Base-by-base conservation (phyloP, 345 rosid species). In the Noccaea caerulescens region DNA sequence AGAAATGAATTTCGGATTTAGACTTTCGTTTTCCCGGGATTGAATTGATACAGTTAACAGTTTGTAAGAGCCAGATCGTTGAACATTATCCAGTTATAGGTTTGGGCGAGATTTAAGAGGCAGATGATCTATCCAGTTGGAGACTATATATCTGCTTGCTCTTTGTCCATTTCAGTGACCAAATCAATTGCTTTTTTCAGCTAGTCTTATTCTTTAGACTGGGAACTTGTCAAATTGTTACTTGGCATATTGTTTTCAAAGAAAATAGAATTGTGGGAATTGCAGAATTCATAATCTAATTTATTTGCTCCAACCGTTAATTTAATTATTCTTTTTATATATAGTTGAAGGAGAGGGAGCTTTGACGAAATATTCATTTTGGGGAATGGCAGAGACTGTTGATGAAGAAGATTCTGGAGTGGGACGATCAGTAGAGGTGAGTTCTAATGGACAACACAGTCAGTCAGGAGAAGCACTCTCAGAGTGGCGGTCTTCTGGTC, bases 401-500 rank as follows among this genome's bases (percentile, higher is more conserved):
- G 75, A 72, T 18, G 96, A 88, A 75, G 96, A 88, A 75, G 97
- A 84, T 30, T 76, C 92, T 66, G 89, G 93, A 72, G 91, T 72
- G 63, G 96, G 87, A 76, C 76, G 87, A 85, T 81, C 95, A 71
- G 68, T 62, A 34, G 96, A 83, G 77, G 91, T 84, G 71, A 78
- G 72, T 73, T 82, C 84, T 5, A 91, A 85, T 55, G 83, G 84
- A 73, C 86, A 77, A 68, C 82, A 74, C 33, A 87, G 90, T 76
- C 88, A 83, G 65, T 77, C 89, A 55, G 88, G 86, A 69, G 99
- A 91, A 81, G 88, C 90, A 37, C 64, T 89, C 81, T 88, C 87
- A 1, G 89, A 88, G 80, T 91, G 97, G 93, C 88, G 96, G 56
- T 94, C 96, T 34, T 87, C 93, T 61, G 93, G 80, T 83, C 99